A percentile compares a stretch with the other conserved stretches of the same genome.
Conservation (phyloP, 1,284 basidiomycete species). For the Kwoniella shivajii region DNA sequence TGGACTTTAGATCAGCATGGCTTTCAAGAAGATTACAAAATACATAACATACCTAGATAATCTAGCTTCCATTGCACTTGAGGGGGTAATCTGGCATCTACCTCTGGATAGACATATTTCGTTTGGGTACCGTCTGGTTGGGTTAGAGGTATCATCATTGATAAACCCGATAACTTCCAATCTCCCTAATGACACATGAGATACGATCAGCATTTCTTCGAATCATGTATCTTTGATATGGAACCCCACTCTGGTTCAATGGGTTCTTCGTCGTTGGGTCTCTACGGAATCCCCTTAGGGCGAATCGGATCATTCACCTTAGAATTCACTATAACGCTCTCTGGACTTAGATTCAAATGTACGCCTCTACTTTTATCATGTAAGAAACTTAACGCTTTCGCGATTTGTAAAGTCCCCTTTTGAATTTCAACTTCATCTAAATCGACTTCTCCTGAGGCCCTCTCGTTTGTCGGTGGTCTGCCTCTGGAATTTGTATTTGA, state of each 20-base stretch:
- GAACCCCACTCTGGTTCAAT: too few species aligned
- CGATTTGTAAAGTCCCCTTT: constrained; percentile 91
- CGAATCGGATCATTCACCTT: constrained; percentile 59
- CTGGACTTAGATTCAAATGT: constrained; percentile 86
- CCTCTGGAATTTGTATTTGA: constrained; percentile 57
- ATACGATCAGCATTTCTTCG: constrained; percentile 5
- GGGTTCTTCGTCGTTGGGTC: too few species aligned
- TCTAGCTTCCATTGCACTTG: constrained; percentile 92
- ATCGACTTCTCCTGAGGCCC: constrained; percentile 67
- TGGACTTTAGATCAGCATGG: not conserved
- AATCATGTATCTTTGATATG: too few species aligned
- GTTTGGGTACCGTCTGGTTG: constrained; percentile 71
- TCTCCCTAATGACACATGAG: constrained; percentile 81
- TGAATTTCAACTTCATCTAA: constrained; percentile 71
- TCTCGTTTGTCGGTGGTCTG: constrained; percentile 42
- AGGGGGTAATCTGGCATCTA: constrained; percentile 75
- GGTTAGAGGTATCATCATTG: constrained; percentile 77
- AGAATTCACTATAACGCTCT: constrained; percentile 80
- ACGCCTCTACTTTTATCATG: constrained; percentile 89
- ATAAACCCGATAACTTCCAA: constrained; percentile 94
- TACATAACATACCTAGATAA: constrained; percentile 71
- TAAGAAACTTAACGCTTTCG: constrained; percentile 89
- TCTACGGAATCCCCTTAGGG: not conserved
- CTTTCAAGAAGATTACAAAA: not conserved
- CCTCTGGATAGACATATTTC: constrained; percentile 85